Evolutionary conservation across 2,329 filamentous ascomycete genomes (phyloP).

Genomic region (Didymella pinodella): DNA sequence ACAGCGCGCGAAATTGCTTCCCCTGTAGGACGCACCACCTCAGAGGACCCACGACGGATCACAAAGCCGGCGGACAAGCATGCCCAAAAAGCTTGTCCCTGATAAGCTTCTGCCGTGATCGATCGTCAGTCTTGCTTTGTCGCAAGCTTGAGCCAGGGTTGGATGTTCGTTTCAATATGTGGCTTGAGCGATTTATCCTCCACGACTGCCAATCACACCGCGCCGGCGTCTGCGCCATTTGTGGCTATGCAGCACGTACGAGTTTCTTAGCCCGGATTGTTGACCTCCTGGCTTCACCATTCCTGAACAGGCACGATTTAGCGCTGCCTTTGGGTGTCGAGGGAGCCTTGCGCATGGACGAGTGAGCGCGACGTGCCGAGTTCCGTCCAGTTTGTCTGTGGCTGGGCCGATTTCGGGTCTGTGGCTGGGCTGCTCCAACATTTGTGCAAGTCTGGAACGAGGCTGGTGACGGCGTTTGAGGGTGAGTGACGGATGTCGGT

Average conservation of each 20-base stretch:
- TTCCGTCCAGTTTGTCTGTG: background rate
- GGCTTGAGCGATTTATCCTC: constrained; percentile 10
- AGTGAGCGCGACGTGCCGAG: background rate
- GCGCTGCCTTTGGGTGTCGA: background rate
- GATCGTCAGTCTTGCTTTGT: background rate
- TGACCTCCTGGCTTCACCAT: background rate
- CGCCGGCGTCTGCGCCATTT: constrained; percentile 9
- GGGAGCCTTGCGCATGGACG: background rate
- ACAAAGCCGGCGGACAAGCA: background rate
- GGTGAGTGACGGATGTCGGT: background rate
- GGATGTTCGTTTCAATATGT: background rate
- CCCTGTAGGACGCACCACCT: background rate
- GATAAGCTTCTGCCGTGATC: constrained; percentile 4
- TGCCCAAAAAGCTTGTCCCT: constrained; percentile 4
- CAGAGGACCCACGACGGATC: background rate
- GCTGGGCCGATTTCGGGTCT: background rate
- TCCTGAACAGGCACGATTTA: background rate
- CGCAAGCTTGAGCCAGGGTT: background rate
- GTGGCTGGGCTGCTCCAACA: background rate
- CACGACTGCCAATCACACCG: background rate
- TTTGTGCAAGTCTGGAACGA: background rate
- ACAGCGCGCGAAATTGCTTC: background rate
- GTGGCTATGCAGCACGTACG: constrained; percentile 4
- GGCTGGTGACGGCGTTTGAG: background rate
- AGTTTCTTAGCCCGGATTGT: background rate